phyloP scores from a whole-genome alignment of 2,329 filamentous ascomycete genomes.

The Pestalotiopsis fici region DNA sequence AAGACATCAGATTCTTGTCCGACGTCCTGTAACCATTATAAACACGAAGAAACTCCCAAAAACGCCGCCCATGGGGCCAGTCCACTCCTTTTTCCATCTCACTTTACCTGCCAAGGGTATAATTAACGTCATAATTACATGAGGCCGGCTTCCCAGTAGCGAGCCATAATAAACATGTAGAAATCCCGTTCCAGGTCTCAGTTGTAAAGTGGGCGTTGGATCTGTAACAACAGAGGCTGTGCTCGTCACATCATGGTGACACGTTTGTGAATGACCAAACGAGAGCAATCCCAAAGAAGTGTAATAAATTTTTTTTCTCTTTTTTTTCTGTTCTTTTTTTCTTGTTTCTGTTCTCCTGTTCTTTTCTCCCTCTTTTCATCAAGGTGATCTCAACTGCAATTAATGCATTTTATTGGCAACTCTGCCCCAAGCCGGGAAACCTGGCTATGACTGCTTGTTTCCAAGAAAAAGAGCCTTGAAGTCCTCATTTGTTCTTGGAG shows the following conservation, averaged over 20 bases:
- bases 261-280: background rate
- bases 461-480: conserved; percentile 55
- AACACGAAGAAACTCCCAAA: background rate
- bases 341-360: background rate
- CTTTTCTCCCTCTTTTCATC: background rate
- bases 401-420: background rate
- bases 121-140: conserved; percentile 10
- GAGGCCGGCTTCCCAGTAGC: background rate
- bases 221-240: background rate
- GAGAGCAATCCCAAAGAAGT: background rate
- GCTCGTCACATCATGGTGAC: background rate
- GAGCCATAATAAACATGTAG: conserved; percentile 1
- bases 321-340: background rate
- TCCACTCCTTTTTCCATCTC: conserved; percentile 2
- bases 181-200: background rate
- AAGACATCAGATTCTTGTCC: background rate
- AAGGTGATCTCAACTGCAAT: background rate
- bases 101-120: conserved; percentile 8
- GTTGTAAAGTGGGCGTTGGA: background rate
- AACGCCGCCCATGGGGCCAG: conserved; percentile 1
- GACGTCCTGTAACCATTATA: background rate
- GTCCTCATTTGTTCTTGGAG: conserved; percentile 56
- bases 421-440: background rate
- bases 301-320: background rate
- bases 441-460: conserved; percentile 14